Percentiles rank a stretch among this genome's conserved stretches.
phyloP scores from a whole-genome alignment of 768 basidiomycete genomes.

The Glaciozyma antarctica region DNA sequence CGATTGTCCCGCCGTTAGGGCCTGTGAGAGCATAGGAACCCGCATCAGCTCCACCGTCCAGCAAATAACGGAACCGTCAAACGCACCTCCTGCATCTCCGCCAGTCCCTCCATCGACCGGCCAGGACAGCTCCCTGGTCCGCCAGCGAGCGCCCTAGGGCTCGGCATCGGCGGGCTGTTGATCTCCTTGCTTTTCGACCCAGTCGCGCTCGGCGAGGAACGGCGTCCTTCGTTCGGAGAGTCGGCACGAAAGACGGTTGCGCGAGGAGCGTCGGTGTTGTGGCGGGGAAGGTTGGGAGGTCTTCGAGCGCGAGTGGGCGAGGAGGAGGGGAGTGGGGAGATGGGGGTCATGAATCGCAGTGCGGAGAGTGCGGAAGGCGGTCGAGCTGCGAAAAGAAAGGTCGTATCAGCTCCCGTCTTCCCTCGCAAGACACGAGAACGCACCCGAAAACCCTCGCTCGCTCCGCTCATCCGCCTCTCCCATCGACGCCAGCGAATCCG shows the following conservation, averaged over 20 bases:
- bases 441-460: background rate
- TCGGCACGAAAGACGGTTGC: background rate
- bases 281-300: background rate
- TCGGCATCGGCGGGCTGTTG: background rate
- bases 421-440: background rate
- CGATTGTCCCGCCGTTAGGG: background rate
- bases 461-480: background rate
- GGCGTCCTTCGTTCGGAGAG: too few relatives aligned
- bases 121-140: background rate
- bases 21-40: too few relatives aligned
- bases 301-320: background rate
- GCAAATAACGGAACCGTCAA: background rate
- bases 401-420: background rate
- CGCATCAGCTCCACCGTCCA: background rate
- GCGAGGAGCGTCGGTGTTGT: background rate
- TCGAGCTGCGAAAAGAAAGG: slow-evolving; percentile 8
- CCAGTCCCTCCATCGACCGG: background rate
- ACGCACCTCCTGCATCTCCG: background rate
- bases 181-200: background rate
- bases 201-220: too few relatives aligned
- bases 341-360: slow-evolving; percentile 21
- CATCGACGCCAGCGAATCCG: background rate
- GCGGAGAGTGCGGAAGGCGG: slow-evolving; percentile 16
- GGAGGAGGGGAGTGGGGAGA: background rate
- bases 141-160: background rate